phyloP scores from a whole-genome alignment of 306 rosid species.

The Parietaria judaica region DNA sequence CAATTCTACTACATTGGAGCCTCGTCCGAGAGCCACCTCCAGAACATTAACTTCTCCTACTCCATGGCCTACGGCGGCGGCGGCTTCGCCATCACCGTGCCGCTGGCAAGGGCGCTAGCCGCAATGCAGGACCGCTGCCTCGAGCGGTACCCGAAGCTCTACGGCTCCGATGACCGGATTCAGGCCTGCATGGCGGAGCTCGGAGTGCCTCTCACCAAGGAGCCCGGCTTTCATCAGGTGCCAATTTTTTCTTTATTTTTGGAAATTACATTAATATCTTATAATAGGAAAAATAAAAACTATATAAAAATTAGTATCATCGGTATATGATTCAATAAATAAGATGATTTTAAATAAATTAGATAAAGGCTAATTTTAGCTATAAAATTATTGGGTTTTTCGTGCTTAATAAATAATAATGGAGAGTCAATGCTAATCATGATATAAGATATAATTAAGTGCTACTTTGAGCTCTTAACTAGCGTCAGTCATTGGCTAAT shows the following conservation, averaged over 20 bases:
- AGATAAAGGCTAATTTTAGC: too few relatives aligned
- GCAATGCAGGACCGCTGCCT: conserved; percentile 65
- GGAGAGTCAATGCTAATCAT: too few relatives aligned
- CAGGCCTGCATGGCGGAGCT: conserved; percentile 83
- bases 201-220: conserved; percentile 70
- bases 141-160: conserved; percentile 46
- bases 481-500: too few relatives aligned
- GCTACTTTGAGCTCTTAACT: too few relatives aligned
- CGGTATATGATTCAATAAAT: too few relatives aligned
- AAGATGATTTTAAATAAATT: too few relatives aligned
- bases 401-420: too few relatives aligned
- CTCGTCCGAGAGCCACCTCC: conserved; percentile 62
- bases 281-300: neutral
- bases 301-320: too few relatives aligned
- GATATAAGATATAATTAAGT: too few relatives aligned
- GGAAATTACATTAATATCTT: too few relatives aligned
- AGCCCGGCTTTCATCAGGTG: conserved; percentile 76
- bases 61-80: conserved; percentile 77
- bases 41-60: conserved; percentile 55
- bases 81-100: conserved; percentile 63
- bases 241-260: neutral
- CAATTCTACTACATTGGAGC: conserved; percentile 63
- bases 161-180: conserved; percentile 66
- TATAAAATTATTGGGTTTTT: too few relatives aligned
- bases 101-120: conserved; percentile 48